Evolutionary conservation across 2,329 filamentous ascomycete genomes (phyloP), one percentile per base, ranked within the genome.

Genomic region (Ilyonectria destructans): DNA sequence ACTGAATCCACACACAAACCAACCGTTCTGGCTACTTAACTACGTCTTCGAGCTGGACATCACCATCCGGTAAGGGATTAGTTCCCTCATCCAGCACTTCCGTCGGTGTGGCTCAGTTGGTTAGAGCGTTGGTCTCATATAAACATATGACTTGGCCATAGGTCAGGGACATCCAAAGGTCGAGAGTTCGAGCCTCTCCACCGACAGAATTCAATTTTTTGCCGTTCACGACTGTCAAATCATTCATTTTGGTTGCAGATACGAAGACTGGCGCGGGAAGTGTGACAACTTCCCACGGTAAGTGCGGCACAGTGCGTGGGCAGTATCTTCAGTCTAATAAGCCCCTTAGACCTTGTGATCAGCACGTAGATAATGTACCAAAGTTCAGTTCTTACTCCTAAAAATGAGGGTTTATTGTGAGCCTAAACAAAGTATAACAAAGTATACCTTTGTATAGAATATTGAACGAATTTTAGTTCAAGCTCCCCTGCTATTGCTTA

Each of bases 81-180:
- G 62, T 35, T 19, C 37, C 37, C 43, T 43, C 52, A 29, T 60
- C 37, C 43, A 35, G 1, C n/a, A 37, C 1, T 7, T 43, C 31
- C n/a, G 74, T 76, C 69, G 69, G 74, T 71, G 70, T 76, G 72
- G 74, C 74, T 75, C 74, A 75, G 74, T 73, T 75, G 74, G 74
- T 70, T 75, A 75, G 74, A 75, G 74, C 74, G 74, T 75, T 75
- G 74, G 74, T 75, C 74, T 75, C 74, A 75, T 75, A 75, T 49
- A 26, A 43, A 26, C 10, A 65, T 48, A 72, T 75, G 74, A 75
- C 63, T 60, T 75, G 71, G 29, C 65, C 65, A 21, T 13, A 75
- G 63, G 67, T 70, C 69, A 75, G 68, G 55, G 74, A 62, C 1
- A 75, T 75, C 74, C 73, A 75, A 75, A 75, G 74, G 74, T 75